A percentile compares a stretch with the other conserved stretches of the same genome.
phyloP scores from a whole-genome alignment of 441 rosid species.

The Populus hybrid region DNA sequence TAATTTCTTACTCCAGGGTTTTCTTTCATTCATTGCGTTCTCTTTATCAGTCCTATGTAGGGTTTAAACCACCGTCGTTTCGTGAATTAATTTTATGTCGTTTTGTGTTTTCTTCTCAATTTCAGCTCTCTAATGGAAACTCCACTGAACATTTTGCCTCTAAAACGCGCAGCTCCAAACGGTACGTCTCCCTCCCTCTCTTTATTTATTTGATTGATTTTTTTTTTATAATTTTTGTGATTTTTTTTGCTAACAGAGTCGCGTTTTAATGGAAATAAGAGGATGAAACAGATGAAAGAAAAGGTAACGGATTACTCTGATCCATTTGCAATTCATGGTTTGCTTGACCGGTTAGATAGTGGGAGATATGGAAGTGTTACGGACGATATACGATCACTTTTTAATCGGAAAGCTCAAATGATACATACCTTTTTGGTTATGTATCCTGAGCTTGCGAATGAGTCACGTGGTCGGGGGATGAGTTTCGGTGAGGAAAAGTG shows the following conservation, averaged over 20 bases:
- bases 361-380: constrained; percentile 71
- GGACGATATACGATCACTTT: constrained; percentile 51
- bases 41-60: neutral
- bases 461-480: neutral
- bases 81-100: neutral
- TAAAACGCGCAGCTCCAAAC: neutral
- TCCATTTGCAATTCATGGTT: constrained; percentile 42
- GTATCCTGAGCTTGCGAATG: constrained; percentile 30
- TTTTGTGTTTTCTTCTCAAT: neutral
- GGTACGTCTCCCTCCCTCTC: neutral
- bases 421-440: constrained; percentile 26
- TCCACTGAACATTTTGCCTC: neutral
- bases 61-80: neutral
- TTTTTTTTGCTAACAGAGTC: constrained; percentile 32
- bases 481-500: constrained; percentile 9
- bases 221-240: neutral
- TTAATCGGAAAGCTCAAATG: constrained; percentile 30
- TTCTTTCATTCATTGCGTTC: neutral
- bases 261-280: constrained; percentile 33
- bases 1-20: neutral
- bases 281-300: constrained; percentile 34
- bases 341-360: constrained; percentile 45
- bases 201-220: neutral
- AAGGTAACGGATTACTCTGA: constrained; percentile 47
- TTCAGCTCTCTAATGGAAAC: neutral